Evolutionary conservation across 768 basidiomycete species (phyloP), one percentile per base, ranked within the genome.

Genomic region (Kwoniella bestiolae): DNA sequence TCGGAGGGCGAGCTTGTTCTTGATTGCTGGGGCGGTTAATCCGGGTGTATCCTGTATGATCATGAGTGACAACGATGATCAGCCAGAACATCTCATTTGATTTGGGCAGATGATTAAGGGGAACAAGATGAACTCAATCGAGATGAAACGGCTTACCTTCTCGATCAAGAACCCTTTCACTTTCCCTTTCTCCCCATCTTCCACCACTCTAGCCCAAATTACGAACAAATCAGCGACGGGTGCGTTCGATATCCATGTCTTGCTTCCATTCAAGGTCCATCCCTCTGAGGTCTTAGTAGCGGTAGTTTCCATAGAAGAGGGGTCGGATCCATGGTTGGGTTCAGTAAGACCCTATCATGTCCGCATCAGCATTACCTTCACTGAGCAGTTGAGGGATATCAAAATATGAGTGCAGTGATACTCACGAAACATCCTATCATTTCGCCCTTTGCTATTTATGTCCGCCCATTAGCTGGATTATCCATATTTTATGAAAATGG

Each of bases 241-340:
- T 0, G 94, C 87, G 76, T 96, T 96, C 14, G 92, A 87, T 76
- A 98, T 98, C 95, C 95, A 98, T 0, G 93, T 98, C 84, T 98
- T 98, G 81, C 90, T 90, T 56, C 95, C 95, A 68, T 88, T 90
- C 57, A 98, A 77, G 26, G 91, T 82, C 81, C 89, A 97, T 3
- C 92, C 93, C 12, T 92, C 92, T 59, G 90, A 89, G 6, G 80
- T 77, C 79, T 96, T 92, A 67, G 87, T 87, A 11, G 93, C 95
- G 28, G 86, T 89, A 1, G 95, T 96, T 75, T 94, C 91, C 95
- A 98, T 97, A n/a, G 89, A 88, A n/a, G 89, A 89, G 16, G 94
- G 94, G 74, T 98, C 95, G 2, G 94, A 97, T 25, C 95, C 95
- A 76, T 96, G 93, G 72, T 97, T 93, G 0, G 95, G 92, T 82